Evolutionary conservation across 345 rosid genomes (phyloP).

Genomic region (Melastoma malabathricum): DNA sequence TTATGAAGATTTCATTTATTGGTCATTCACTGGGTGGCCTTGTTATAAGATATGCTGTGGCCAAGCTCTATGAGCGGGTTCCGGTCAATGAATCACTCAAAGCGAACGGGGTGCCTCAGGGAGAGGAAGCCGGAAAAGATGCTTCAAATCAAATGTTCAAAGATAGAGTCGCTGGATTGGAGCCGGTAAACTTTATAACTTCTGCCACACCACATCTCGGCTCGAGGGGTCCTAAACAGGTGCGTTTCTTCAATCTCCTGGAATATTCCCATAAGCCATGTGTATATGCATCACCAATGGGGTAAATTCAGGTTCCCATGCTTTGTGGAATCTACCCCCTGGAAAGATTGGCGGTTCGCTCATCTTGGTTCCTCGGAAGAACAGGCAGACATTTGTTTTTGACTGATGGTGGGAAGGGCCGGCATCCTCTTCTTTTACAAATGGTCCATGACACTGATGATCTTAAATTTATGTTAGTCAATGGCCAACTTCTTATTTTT

Average conservation of each 20-base stretch:
- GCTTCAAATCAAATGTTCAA: conserved; percentile 16
- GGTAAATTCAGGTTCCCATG: conserved; percentile 45
- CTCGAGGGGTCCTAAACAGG: conserved; percentile 83
- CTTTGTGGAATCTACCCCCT: conserved; percentile 48
- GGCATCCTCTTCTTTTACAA: conserved; percentile 63
- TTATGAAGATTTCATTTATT: conserved; percentile 62
- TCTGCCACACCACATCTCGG: conserved; percentile 88
- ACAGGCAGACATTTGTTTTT: conserved; percentile 77
- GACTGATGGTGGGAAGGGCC: conserved; percentile 42
- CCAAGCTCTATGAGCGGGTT: conserved; percentile 43
- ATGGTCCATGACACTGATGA: conserved; percentile 56
- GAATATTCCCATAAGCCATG: background rate
- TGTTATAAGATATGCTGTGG: conserved; percentile 74
- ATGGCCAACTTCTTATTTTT: background rate
- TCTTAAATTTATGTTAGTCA: conserved; percentile 73
- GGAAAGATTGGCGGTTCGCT: conserved; percentile 46
- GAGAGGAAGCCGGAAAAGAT: conserved; percentile 17
- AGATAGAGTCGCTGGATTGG: conserved; percentile 62
- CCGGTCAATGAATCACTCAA: conserved; percentile 17
- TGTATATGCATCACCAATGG: background rate
- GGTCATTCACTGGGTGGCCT: conserved; percentile 90
- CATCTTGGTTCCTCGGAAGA: conserved; percentile 62
- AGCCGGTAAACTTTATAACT: conserved; percentile 72
- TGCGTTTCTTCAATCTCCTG: conserved; percentile 4
- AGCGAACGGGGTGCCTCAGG: conserved; percentile 18